Evolutionary conservation across 2,329 filamentous ascomycete genomes (phyloP).

Genomic region (Pezicula radicicola): DNA sequence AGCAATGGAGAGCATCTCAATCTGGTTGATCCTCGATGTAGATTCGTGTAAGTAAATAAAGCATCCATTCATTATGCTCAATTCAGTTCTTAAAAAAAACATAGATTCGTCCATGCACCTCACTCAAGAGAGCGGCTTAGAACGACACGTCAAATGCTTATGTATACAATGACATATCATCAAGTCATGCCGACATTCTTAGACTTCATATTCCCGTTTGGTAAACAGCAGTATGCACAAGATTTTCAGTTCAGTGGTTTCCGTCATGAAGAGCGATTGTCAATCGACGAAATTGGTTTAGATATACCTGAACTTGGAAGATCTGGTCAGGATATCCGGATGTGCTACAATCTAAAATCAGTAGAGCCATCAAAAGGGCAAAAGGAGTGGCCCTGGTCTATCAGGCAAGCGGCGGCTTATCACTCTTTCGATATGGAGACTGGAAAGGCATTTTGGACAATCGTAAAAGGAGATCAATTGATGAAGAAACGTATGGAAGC

Average conservation of each 20-base stretch:
- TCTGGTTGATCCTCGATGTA: slow-evolving; percentile 16
- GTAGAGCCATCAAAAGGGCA: slow-evolving; percentile 23
- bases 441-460: slow-evolving; percentile 31
- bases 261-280: slow-evolving; percentile 24
- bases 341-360: slow-evolving; percentile 38
- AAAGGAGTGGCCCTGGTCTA: slow-evolving; percentile 28
- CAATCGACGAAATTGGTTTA: slow-evolving; percentile 2
- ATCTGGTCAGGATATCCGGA: slow-evolving; percentile 31
- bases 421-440: slow-evolving; percentile 35
- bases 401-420: slow-evolving; percentile 33
- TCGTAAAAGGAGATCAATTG: slow-evolving; percentile 32
- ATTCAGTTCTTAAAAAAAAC: background rate
- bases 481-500: slow-evolving; percentile 28
- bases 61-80: background rate
- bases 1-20: background rate
- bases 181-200: slow-evolving; percentile 33
- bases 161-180: slow-evolving; percentile 23
- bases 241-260: slow-evolving; percentile 37
- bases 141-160: slow-evolving; percentile 15
- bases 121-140: slow-evolving; percentile 17
- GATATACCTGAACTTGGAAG: slow-evolving; percentile 27
- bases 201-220: slow-evolving; percentile 36
- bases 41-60: slow-evolving; percentile 17
- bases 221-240: slow-evolving; percentile 23
- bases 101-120: slow-evolving; percentile 19